Conservation (phyloP, 1,139 yeast genomes). For the Sugiyamaella pinicola region DNA sequence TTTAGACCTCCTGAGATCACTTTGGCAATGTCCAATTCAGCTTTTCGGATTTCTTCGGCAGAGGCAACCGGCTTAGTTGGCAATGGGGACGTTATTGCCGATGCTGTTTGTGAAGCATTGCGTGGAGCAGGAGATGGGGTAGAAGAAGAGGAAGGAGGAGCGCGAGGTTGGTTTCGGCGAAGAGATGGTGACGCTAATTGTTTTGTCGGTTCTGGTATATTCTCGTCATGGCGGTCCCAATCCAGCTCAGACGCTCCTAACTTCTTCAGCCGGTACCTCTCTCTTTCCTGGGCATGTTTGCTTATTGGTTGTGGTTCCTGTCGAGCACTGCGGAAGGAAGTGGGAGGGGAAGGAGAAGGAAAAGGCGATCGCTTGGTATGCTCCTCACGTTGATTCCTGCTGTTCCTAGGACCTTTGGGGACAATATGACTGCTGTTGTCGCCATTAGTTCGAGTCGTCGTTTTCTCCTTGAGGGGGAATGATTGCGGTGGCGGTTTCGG, state of each 20-base stretch:
- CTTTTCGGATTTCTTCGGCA: slow-evolving; percentile 10
- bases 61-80: background rate
- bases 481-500: background rate
- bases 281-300: slow-evolving; percentile 17
- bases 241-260: slow-evolving; percentile 18
- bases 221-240: slow-evolving; percentile 18
- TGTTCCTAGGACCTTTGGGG: background rate
- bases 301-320: slow-evolving; percentile 8
- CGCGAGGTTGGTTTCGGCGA: background rate
- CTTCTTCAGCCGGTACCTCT: slow-evolving; percentile 19
- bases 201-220: too few species aligned
- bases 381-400: background rate
- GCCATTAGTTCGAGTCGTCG: background rate
- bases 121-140: background rate
- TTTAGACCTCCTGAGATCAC: slow-evolving; percentile 20
- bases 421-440: background rate
- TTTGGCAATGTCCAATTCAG: slow-evolving; percentile 17
- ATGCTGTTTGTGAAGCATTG: background rate
- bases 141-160: background rate
- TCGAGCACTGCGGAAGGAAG: background rate
- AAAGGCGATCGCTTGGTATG: background rate
- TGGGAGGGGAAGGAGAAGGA: background rate
- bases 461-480: background rate
- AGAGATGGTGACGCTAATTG: background rate
- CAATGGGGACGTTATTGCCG: too few species aligned